These are phyloP conservation scores for Ormosia emarginata DNA, from an alignment of 306 rosid genomes.

Conservation along the genomic window DNA sequence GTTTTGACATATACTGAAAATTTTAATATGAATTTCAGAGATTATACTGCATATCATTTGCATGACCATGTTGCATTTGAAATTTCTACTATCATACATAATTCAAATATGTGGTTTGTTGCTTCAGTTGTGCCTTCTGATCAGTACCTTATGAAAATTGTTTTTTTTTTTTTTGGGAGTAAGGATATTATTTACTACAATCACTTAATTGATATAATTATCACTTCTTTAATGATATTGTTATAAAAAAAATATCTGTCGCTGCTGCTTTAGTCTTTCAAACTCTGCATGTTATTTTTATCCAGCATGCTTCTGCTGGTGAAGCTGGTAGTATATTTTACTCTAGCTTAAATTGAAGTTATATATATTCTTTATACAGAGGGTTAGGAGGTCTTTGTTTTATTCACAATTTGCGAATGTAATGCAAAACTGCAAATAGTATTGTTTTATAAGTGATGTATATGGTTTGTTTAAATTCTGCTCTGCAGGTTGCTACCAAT, in stretches of 20 bases:
- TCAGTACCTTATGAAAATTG: background rate
- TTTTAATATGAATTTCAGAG: background rate
- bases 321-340: background rate
- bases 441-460: constrained; percentile 14
- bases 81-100: background rate
- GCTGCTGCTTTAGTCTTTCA: constrained; percentile 9
- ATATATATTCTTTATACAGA: background rate
- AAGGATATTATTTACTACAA: background rate
- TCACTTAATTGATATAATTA: background rate
- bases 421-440: background rate
- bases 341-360: background rate
- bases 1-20: background rate
- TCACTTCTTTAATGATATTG: background rate
- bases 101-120: background rate
- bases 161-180: background rate
- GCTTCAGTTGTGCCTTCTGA: background rate
- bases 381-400: constrained; percentile 3
- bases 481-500: constrained; percentile 75
- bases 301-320: constrained; percentile 17
- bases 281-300: background rate
- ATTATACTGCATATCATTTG: background rate
- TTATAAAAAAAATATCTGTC: background rate
- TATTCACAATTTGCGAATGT: constrained; percentile 1
- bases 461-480: constrained; percentile 21
- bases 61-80: background rate